Percentiles rank a stretch among this genome's conserved stretches.
phyloP scores from a whole-genome alignment of 1,284 basidiomycete species.

The Irpex rosettiformis region DNA sequence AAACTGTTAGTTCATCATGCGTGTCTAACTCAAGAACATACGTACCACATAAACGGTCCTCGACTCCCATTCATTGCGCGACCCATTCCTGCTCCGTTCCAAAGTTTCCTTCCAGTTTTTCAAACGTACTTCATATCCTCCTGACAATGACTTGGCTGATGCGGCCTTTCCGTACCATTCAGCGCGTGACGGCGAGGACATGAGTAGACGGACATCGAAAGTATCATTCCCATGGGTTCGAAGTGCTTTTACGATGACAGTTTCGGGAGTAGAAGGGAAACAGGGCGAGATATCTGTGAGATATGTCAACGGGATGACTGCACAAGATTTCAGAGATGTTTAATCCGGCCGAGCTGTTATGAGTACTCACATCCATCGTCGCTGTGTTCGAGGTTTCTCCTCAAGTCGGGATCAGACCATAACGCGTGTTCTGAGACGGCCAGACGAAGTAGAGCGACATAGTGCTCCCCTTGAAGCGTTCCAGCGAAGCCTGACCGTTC shows the following conservation, averaged over 20 bases:
- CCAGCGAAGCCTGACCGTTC: slow-evolving; percentile 6
- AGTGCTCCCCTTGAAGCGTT: slow-evolving; percentile 37
- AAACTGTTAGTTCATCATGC: neutral
- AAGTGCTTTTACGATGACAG: slow-evolving; percentile 49
- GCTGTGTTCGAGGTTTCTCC: slow-evolving; percentile 42
- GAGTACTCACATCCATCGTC: slow-evolving; percentile 49
- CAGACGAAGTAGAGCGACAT: slow-evolving; percentile 46
- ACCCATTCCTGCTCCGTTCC: slow-evolving; percentile 28
- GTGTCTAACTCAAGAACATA: slow-evolving; percentile 4
- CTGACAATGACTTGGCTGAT: slow-evolving; percentile 28
- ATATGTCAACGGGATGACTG: slow-evolving; percentile 58
- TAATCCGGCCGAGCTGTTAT: too few species aligned
- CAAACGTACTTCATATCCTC: slow-evolving; percentile 57
- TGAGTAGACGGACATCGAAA: slow-evolving; percentile 60
- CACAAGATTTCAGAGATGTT: too few species aligned
- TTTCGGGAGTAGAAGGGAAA: slow-evolving; percentile 37
- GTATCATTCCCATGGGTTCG: slow-evolving; percentile 38
- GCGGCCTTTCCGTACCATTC: slow-evolving; percentile 34
- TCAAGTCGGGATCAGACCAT: slow-evolving; percentile 54
- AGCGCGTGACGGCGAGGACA: slow-evolving; percentile 38
- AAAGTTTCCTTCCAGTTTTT: slow-evolving; percentile 38
- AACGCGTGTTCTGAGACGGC: slow-evolving; percentile 64
- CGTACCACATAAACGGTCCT: slow-evolving; percentile 65
- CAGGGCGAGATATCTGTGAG: slow-evolving; percentile 37
- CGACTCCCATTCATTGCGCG: slow-evolving; percentile 54